Evolutionary conservation across 1,139 yeast genomes (phyloP).

Genomic region (Kodamaea plutei): DNA sequence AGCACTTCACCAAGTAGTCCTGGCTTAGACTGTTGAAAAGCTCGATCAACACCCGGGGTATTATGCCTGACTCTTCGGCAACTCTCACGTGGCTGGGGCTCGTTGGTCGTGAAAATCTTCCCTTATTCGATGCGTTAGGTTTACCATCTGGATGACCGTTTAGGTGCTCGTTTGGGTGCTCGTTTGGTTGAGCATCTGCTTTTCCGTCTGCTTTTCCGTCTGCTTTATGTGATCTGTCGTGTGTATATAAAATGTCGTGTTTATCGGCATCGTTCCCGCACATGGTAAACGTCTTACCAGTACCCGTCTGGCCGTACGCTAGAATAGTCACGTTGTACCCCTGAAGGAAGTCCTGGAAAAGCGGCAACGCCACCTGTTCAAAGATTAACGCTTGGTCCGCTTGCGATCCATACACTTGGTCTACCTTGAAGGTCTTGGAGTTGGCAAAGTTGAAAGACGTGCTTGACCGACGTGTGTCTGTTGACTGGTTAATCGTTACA

Average conservation of each 20-base stretch:
- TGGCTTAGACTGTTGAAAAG: slow-evolving; percentile 44
- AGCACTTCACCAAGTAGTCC: slow-evolving; percentile 63
- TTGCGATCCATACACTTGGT: slow-evolving; percentile 69
- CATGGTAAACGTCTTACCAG: slow-evolving; percentile 89
- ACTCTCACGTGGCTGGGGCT: not conserved
- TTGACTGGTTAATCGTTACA: slow-evolving; percentile 41
- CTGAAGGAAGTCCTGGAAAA: slow-evolving; percentile 57
- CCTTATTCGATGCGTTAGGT: too few relatives aligned
- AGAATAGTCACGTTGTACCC: slow-evolving; percentile 78
- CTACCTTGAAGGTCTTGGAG: slow-evolving; percentile 59
- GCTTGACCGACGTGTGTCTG: slow-evolving; percentile 16
- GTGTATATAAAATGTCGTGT: too few relatives aligned
- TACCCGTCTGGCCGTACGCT: slow-evolving; percentile 90
- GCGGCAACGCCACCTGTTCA: slow-evolving; percentile 59
- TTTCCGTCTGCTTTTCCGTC: too few relatives aligned
- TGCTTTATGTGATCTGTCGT: too few relatives aligned
- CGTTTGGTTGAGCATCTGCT: not conserved
- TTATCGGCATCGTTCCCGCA: slow-evolving; percentile 46
- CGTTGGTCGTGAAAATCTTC: not conserved
- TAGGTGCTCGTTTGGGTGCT: too few relatives aligned
- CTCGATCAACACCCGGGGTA: slow-evolving; percentile 59
- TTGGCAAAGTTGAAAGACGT: slow-evolving; percentile 11
- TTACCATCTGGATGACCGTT: too few relatives aligned
- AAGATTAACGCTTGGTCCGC: slow-evolving; percentile 61
- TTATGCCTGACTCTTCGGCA: slow-evolving; percentile 46